phyloP scores from a whole-genome alignment of 2,329 filamentous ascomycete genomes.

The Fusarium tanahbumbuense region DNA sequence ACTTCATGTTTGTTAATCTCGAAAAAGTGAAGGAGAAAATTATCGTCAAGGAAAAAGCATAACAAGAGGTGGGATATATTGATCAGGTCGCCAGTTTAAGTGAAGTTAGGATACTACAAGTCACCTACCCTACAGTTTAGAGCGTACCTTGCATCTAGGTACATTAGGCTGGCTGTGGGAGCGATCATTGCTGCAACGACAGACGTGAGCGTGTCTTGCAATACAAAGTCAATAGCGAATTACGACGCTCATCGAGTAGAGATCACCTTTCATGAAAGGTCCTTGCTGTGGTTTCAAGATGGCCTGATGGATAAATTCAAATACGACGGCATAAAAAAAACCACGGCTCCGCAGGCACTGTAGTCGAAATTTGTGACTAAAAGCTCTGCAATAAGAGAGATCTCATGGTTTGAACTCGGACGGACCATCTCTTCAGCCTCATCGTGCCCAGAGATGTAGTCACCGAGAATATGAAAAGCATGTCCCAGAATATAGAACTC shows the following conservation, averaged over 20 bases:
- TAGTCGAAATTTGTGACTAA: no score
- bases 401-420: background rate
- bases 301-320: background rate
- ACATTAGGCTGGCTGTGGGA: background rate
- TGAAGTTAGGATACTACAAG: background rate
- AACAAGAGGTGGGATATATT: rapidly evolving
- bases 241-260: background rate
- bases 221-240: background rate
- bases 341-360: no score
- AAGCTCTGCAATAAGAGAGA: background rate
- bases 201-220: background rate
- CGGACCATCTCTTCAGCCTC: background rate
- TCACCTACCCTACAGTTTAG: background rate
- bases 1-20: no score
- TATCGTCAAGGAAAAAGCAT: background rate
- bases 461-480: rapidly evolving
- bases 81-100: background rate
- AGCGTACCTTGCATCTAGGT: background rate
- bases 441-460: background rate
- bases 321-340: no score
- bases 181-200: background rate
- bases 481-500: background rate
- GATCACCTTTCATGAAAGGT: background rate
- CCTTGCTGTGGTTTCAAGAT: background rate
- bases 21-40: no score